A percentile compares a stretch with the other conserved stretches of the same genome.
These are phyloP conservation scores for Gentiana macrophylla DNA, from an alignment of 257 asterid genomes.

Conservation along the genomic window DNA sequence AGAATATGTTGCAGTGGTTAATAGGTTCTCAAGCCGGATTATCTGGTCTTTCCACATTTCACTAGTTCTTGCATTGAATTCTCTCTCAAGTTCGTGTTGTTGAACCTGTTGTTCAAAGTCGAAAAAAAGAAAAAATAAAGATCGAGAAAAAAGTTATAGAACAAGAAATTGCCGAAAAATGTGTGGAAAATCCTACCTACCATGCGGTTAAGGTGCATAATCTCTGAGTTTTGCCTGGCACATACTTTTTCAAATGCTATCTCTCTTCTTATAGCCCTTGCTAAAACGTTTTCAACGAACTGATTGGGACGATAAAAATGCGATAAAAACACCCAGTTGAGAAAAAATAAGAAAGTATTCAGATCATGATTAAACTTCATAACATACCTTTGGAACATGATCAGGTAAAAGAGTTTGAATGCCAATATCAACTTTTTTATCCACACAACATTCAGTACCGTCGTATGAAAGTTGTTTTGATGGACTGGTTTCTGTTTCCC, in stretches of 20 bases:
- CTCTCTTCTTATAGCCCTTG: constrained; percentile 98
- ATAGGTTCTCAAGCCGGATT: constrained; percentile 70
- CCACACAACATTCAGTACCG: constrained; percentile 16
- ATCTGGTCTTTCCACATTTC: constrained; percentile 94
- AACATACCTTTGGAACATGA: constrained; percentile 81
- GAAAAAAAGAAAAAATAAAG: constrained; percentile 1
- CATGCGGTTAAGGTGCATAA: constrained; percentile 86
- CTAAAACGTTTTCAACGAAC: constrained; percentile 95
- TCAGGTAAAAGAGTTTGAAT: constrained; percentile 52
- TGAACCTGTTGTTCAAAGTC: constrained; percentile 46
- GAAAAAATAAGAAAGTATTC: constrained; percentile 6
- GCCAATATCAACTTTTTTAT: constrained; percentile 71
- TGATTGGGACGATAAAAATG: constrained; percentile 25
- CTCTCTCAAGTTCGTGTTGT: constrained; percentile 97
- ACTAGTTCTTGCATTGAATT: constrained; percentile 71
- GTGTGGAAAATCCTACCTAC: constrained; percentile 21
- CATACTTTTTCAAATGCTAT: constrained; percentile 92
- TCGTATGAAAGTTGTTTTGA: constrained; percentile 22
- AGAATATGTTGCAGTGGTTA: constrained; percentile 23
- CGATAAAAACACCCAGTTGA: constrained; percentile 16
- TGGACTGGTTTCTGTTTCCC: constrained; percentile 7
- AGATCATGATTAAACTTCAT: constrained; percentile 10
- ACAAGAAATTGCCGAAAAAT: constrained; percentile 2
- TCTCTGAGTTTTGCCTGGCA: constrained; percentile 66
- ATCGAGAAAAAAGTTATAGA: not conserved